Base-by-base conservation (phyloP, 345 rosid species). In the Cochlearia excelsa region DNA sequence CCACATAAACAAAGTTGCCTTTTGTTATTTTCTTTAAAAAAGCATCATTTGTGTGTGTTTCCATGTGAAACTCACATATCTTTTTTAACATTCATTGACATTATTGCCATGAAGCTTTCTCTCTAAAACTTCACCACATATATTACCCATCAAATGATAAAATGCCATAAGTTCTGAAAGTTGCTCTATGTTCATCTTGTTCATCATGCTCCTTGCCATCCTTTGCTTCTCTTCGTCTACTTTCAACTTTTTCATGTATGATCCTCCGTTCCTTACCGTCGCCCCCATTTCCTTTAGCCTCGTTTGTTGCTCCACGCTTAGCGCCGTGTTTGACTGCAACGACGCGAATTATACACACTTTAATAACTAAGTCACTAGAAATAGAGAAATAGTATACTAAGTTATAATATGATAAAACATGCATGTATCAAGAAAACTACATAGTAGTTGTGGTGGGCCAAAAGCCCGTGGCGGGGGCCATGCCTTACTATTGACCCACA, bases 281-380 rank as follows among this genome's bases (percentile, higher is more conserved):
- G 94, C 97, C 5, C 97, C 97, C 85, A 90, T 90, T 77, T 90
- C 91, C 83, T 87, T 85, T 61, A 90, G 54, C 71, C 97, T 81
- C 3, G 34, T 82, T 80, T 90, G 94, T 67, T 90, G 97, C 54
- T 87, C 83, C 47, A 63, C 37, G 51, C 89, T 87, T 67, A 84
- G 59, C 0, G 84, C 89, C 0, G 83, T 85, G 56, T 87, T 87
- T 4, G 89, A 85, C 94, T 85, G 82, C 74, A 48, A 16, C n/a
- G 45, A 35, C 7, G 27, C 53, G 43, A 10, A 56, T 5, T 42
- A 64, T 23, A 26, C 50, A 30, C 33, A 28, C 23, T 16, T 16
- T 16, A 45, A 69, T 2, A 0, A 34, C 30, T 62, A 37, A 31
- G n/a, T 1, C 37, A 7, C 38, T 64, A n/a, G 30, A 35, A 11